phyloP scores from a whole-genome alignment of 306 rosid genomes.

The Sindora glabra region DNA sequence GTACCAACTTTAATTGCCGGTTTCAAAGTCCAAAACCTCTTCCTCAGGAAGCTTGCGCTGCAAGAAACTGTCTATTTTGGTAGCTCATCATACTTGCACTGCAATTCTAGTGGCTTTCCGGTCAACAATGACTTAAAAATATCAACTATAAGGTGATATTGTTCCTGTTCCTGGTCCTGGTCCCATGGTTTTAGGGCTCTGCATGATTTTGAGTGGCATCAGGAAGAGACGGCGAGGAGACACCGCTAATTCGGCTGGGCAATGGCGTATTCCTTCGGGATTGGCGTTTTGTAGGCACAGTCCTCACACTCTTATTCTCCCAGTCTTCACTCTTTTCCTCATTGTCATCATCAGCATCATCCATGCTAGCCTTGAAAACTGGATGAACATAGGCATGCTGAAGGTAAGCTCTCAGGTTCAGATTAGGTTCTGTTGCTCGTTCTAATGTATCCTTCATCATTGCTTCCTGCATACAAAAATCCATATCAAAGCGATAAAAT shows the following conservation, averaged over 20 bases:
- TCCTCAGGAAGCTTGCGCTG: too few relatives aligned
- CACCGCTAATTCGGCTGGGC: conserved; percentile 72
- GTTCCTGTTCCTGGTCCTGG: conserved; percentile 8
- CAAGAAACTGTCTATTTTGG: too few relatives aligned
- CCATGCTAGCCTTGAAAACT: conserved; percentile 60
- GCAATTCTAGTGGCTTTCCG: too few relatives aligned
- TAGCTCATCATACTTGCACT: too few relatives aligned
- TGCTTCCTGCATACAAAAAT: conserved; percentile 60
- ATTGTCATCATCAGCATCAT: conserved; percentile 36
- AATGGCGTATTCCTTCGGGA: conserved; percentile 75
- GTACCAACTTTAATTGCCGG: too few relatives aligned
- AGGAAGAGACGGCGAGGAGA: conserved; percentile 60
- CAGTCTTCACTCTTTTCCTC: conserved; percentile 27
- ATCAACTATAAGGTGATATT: too few relatives aligned
- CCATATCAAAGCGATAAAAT: neutral
- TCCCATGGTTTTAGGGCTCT: conserved; percentile 23
- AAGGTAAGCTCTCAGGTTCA: conserved; percentile 81
- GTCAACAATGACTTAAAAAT: too few relatives aligned
- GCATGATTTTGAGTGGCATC: conserved; percentile 28
- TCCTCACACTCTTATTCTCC: conserved; percentile 61
- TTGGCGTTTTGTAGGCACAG: conserved; percentile 86
- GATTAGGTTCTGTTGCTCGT: conserved; percentile 76
- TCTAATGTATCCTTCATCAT: conserved; percentile 95
- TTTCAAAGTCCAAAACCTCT: too few relatives aligned
- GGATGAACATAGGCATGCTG: conserved; percentile 72